Evolutionary conservation across 2,329 filamentous ascomycete species (phyloP).

Genomic region (Eurotiales sp.): DNA sequence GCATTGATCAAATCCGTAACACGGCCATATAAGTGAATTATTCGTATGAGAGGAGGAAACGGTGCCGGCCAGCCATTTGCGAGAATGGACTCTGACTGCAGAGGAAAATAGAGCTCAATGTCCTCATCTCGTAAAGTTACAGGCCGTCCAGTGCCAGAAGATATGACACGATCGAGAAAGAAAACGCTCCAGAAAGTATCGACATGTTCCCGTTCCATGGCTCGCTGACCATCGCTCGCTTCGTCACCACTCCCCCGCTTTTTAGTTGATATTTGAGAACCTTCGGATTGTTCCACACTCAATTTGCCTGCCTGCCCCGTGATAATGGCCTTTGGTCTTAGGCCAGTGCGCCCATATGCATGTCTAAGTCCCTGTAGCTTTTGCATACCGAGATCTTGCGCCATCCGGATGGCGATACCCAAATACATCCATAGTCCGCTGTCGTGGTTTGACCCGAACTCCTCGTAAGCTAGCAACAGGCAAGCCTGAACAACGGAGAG

Average conservation of each 20-base stretch:
- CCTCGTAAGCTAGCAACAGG: constrained; percentile 79
- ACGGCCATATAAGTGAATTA: constrained; percentile 80
- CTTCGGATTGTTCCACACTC: constrained; percentile 43
- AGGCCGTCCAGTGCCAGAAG: constrained; percentile 77
- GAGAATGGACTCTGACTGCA: constrained; percentile 49
- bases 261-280: constrained; percentile 33
- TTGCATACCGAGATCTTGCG: constrained; percentile 74
- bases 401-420: constrained; percentile 80
- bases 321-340: constrained; percentile 55
- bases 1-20: constrained; percentile 83
- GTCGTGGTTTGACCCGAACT: constrained; percentile 83
- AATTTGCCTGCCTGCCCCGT: constrained; percentile 38
- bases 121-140: constrained; percentile 82
- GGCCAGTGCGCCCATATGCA: constrained; percentile 51
- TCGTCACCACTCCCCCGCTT: neutral
- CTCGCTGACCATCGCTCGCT: constrained; percentile 42
- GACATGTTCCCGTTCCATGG: constrained; percentile 72
- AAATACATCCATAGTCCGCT: constrained; percentile 93
- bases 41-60: constrained; percentile 74
- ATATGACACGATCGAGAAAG: constrained; percentile 81
- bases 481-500: constrained; percentile 82
- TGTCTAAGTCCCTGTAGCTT: constrained; percentile 70
- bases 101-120: constrained; percentile 71
- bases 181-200: constrained; percentile 92
- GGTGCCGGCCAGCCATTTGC: constrained; percentile 69